Base-by-base conservation (phyloP, 176 grass and related monocot species). In the Paspalum notatum region DNA sequence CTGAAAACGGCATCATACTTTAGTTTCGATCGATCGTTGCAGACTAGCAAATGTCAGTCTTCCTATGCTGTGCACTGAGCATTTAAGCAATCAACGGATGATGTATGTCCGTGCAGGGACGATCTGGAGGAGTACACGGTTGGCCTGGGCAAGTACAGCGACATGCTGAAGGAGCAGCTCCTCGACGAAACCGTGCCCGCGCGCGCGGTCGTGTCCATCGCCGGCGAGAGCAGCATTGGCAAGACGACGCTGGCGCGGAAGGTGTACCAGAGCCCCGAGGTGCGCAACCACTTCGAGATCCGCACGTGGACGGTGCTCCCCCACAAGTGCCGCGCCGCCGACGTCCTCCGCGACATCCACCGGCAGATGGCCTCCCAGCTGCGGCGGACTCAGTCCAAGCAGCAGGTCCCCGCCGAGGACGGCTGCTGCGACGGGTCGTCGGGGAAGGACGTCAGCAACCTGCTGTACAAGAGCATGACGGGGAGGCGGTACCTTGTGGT, bases 271-370 rank as follows among this genome's bases (percentile, higher is more conserved):
- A 68, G 57, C 82, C 77, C 49, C 2, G 77, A 91, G 71, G 53
- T 91, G 11, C 62, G 86, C 25, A 84, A 72, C 67, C 85, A 88
- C 82, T 88, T 88, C 82, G 90, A 77, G 56, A 87, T 85, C 48
- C 81, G 72, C 70, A 87, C 82, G 10, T 88, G 82, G 90, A 85
- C 82, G 25, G 66, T 63, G 22, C 68, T 91, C 45, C 72, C 90
- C 25, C 77, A 72, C 18, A 88, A 85, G 65, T 73, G 63, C 72
- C 81, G 82, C 13, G 64, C 82, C 0, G 54, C 82, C 50, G 71
- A 85, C 64, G 56, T 82, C 7, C 73, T 88, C 57, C 59, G 60
- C 3, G 77, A 82, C 71, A 91, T 91, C 78, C 38, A 85, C 56
- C 0, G 20, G 2, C 81, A 81, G 82, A 83, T 55, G 69, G 56